phyloP scores from a whole-genome alignment of 495 filamentous ascomycete species.

The Rostrohypoxylon terebratum region DNA sequence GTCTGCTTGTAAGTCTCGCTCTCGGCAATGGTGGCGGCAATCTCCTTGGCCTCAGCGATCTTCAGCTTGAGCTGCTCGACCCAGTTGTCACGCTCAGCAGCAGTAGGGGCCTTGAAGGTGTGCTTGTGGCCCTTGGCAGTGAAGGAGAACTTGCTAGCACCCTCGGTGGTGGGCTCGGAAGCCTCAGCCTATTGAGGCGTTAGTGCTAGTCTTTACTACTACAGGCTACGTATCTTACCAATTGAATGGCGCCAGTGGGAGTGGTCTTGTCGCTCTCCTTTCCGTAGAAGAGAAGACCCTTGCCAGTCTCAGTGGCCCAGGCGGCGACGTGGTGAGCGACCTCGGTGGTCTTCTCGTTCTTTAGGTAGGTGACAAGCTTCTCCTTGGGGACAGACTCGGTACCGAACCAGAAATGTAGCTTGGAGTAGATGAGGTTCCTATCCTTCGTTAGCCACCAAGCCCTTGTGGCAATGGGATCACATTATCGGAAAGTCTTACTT shows the following conservation, averaged over 20 bases:
- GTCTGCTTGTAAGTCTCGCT: conserved; percentile 84
- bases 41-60: conserved; percentile 79
- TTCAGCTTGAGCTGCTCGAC: conserved; percentile 80
- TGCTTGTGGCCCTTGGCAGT: conserved; percentile 88
- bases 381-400: conserved; percentile 81
- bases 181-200: conserved; percentile 74
- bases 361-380: conserved; percentile 77
- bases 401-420: conserved; percentile 88
- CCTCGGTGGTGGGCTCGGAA: conserved; percentile 79
- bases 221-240: conserved; percentile 67
- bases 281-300: conserved; percentile 92
- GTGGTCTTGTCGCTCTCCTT: conserved; percentile 86
- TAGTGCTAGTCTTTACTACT: conserved; percentile 17
- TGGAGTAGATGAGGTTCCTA: conserved; percentile 62
- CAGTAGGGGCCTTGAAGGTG: conserved; percentile 80
- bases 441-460: conserved; percentile 38
- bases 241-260: conserved; percentile 83
- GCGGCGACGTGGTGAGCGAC: conserved; percentile 82
- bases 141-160: conserved; percentile 83
- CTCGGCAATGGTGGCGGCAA: conserved; percentile 72
- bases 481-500: conserved; percentile 73
- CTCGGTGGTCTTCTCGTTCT: conserved; percentile 84
- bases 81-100: conserved; percentile 91
- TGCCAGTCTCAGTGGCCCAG: conserved; percentile 93
- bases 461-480: background rate